Evolutionary conservation across 768 basidiomycete species (phyloP).

Genomic region (Tubosaeta brunneosetosa): DNA sequence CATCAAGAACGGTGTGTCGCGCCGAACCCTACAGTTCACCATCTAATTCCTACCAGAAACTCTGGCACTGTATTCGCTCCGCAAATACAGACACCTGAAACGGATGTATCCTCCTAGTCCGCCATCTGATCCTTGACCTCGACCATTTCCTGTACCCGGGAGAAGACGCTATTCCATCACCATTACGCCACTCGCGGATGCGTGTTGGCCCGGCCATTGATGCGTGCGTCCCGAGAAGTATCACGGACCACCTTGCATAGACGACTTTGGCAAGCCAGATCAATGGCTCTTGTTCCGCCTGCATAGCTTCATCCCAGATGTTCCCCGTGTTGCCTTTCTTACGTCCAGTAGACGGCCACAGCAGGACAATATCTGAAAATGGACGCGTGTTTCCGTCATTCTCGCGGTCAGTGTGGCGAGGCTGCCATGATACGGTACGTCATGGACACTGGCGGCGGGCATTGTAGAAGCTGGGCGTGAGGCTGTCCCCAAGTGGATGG

Average conservation of each 20-base stretch:
- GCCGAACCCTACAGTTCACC: too few species aligned
- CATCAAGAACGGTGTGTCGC: slow-evolving; percentile 70
- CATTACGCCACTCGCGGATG: too few species aligned
- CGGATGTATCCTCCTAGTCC: slow-evolving; percentile 56
- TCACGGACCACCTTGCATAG: too few species aligned
- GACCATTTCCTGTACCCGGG: too few species aligned
- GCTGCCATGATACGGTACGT: not conserved
- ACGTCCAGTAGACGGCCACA: not conserved
- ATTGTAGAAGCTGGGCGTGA: too few species aligned
- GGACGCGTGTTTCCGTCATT: not conserved
- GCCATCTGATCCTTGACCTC: not conserved
- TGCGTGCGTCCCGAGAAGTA: too few species aligned
- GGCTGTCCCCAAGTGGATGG: too few species aligned
- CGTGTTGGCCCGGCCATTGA: too few species aligned
- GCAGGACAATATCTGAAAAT: slow-evolving; percentile 1
- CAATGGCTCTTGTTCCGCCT: too few species aligned
- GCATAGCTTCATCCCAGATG: not conserved
- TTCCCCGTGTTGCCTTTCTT: too few species aligned
- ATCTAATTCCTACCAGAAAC: slow-evolving; percentile 51
- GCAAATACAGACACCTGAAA: slow-evolving; percentile 79
- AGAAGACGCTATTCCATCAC: too few species aligned
- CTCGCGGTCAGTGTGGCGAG: not conserved
- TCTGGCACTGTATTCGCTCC: slow-evolving; percentile 72
- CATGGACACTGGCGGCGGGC: not conserved
- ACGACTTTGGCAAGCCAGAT: too few species aligned